Base-by-base conservation (phyloP, 306 rosid species). In the Canavalia gladiata region DNA sequence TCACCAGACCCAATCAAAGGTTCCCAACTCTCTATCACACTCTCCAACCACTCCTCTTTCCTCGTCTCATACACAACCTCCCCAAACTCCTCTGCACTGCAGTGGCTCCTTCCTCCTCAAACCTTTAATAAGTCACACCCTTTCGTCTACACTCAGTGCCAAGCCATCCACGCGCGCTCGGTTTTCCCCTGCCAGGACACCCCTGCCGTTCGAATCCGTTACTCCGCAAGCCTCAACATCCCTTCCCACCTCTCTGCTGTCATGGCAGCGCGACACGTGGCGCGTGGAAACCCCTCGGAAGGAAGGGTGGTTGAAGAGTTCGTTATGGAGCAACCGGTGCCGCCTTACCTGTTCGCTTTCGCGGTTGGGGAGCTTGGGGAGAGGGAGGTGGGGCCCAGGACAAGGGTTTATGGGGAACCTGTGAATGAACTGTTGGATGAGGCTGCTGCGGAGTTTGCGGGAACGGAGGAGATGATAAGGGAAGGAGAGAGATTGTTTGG, bases 121-220 rank as follows among this genome's bases (percentile, higher is more conserved):
- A 93, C 99, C 4, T 90, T 87, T 83, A 87, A 87, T 85, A 92
- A 93, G 50, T 43, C 88, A 1, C 73, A 72, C 0, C 98, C 99
- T 0, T 92, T 91, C 12, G 99, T 90, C 25, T 93, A 93, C 87
- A 95, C 99, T 0, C 99, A 95, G 28, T 93, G 99, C 82, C 99
- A 95, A 8, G 86, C 97, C 72, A 93, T 95, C 62, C 99, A 95
- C 58, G 99, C 99, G 0, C 97, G 99, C 37, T 55, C 98, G 0
- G 87, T 95, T 28, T 90, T 95, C 78, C 99, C 99, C 2, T 95
- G 92, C 72, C 99, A 95, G 78, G 99, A 95, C 84, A 95, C 99
- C 3, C 97, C 99, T 0, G 98, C 99, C 8, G 88, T 89, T 67
- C 85, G 99, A 35, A 86, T 95, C 0, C 51, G 88, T 65, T 91